Evolutionary conservation across 139 green algal species (phyloP), one percentile per base, ranked within the genome.

Genomic region (Volvox africanus): DNA sequence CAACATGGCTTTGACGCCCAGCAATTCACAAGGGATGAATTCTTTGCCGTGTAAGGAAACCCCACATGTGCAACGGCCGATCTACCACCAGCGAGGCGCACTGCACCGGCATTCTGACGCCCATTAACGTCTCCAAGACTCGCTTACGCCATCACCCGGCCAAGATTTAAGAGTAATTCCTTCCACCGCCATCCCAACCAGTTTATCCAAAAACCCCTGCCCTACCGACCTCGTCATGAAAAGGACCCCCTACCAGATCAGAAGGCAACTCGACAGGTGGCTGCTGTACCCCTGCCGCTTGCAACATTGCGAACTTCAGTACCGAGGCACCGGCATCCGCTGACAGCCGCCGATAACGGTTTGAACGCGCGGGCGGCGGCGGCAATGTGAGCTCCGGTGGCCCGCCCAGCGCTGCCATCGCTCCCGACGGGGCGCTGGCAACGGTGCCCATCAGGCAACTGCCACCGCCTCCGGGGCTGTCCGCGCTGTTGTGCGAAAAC

Each of bases 241-340:
- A 17, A 55, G 44, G 44, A 1, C 1, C 22, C 77, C 86, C 22
- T 75, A 90, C 86, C 86, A 90, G 30, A 73, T 90, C 86, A 1
- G 37, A 33, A 2, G 75, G 33, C 55, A 85, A 18, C 2, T 84
- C 86, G 1, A 55, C 71, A 22, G 20, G 30, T 30, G 30, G 36
- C 78, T 67, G 87, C 77, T 79, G 87, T 37, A 86, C 32, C 20
- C 76, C 76, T 11, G 55, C 75, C 32, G 76, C 61, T 77, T 91
- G 87, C 76, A 86, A 50, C 76, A 86, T 86, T 30, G 87, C 87
- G 61, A 91, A 78, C 61, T 91, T 76, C 87, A 61, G 61, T 61
- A 79, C 61, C 1, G 87, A 55, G 9, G 44, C 87, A 0, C 33
- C 67, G 0, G 61, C 61, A 61, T 91, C 87, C 61, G 76, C 87